Evolutionary conservation across 1,284 basidiomycete species (phyloP).

Genomic region (Ceratobasidium sp.): DNA sequence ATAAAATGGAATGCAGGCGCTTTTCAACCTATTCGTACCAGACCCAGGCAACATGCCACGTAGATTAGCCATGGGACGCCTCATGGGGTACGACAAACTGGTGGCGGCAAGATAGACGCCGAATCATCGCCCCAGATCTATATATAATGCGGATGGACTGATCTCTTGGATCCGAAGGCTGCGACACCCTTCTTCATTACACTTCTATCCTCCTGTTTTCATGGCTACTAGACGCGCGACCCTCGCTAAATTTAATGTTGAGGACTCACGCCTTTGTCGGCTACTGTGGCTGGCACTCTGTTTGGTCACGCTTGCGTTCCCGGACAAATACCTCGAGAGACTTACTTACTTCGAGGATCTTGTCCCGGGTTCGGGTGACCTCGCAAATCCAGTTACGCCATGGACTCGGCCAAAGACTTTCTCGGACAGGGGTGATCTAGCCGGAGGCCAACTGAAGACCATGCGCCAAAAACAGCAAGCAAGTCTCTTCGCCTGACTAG

Average conservation of each 20-base stretch:
- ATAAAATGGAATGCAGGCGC: too few relatives aligned
- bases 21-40: too few relatives aligned
- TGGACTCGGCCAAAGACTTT: constrained; percentile 13
- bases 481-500: neutral
- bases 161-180: too few relatives aligned
- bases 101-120: too few relatives aligned
- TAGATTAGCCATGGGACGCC: too few relatives aligned
- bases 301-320: constrained; percentile 11
- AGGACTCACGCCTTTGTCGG: neutral
- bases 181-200: too few relatives aligned
- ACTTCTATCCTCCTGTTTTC: too few relatives aligned
- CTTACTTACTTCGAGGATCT: constrained; percentile 22
- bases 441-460: neutral
- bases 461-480: constrained; percentile 41
- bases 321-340: constrained; percentile 24
- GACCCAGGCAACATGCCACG: too few relatives aligned
- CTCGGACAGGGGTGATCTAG: constrained; percentile 20
- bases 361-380: neutral
- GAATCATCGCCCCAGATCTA: too few relatives aligned
- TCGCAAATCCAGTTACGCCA: neutral
- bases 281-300: constrained; percentile 2
- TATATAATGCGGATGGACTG: too few relatives aligned
- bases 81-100: too few relatives aligned
- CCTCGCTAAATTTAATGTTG: neutral
- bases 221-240: too few relatives aligned